Evolutionary conservation across 352 stramenopile genomes (phyloP).

Genomic region (Pseudoperonospora humuli): DNA sequence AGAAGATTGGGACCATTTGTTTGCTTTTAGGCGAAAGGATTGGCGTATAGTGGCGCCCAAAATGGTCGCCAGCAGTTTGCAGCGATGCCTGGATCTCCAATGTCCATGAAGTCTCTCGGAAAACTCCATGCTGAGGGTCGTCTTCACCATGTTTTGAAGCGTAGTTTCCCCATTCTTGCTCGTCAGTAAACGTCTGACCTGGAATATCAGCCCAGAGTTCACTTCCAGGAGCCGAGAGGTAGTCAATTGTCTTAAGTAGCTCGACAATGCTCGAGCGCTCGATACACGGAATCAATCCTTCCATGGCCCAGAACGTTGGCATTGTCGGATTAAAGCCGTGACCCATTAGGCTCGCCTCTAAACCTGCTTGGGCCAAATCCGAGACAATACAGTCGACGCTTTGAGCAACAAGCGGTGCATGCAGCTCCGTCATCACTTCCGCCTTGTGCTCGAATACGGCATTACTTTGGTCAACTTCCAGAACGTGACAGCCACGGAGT

Average conservation of each 20-base stretch:
- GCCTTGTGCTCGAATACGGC: slow-evolving; percentile 42
- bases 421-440: slow-evolving; percentile 31
- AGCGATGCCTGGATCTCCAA: slow-evolving; percentile 31
- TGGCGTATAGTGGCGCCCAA: slow-evolving; percentile 34
- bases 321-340: slow-evolving; percentile 36
- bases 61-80: slow-evolving; percentile 23
- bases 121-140: slow-evolving; percentile 38
- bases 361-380: slow-evolving; percentile 33
- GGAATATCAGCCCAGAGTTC: slow-evolving; percentile 47
- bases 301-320: slow-evolving; percentile 54
- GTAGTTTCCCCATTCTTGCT: slow-evolving; percentile 16
- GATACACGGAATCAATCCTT: slow-evolving; percentile 45
- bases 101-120: slow-evolving; percentile 31
- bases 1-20: slow-evolving; percentile 14
- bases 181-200: slow-evolving; percentile 16
- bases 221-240: slow-evolving; percentile 38
- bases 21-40: slow-evolving; percentile 15
- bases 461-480: slow-evolving; percentile 48
- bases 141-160: slow-evolving; percentile 46
- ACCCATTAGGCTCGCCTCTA: slow-evolving; percentile 29
- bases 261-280: slow-evolving; percentile 26
- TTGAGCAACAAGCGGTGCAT: slow-evolving; percentile 34
- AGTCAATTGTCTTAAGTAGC: slow-evolving; percentile 39
- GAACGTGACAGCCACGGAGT: slow-evolving; percentile 30
- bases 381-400: slow-evolving; percentile 35